Percentiles rank a stretch among this genome's conserved stretches.
Conservation (phyloP, 2,329 filamentous ascomycete genomes). For the Colletotrichum acutatum region DNA sequence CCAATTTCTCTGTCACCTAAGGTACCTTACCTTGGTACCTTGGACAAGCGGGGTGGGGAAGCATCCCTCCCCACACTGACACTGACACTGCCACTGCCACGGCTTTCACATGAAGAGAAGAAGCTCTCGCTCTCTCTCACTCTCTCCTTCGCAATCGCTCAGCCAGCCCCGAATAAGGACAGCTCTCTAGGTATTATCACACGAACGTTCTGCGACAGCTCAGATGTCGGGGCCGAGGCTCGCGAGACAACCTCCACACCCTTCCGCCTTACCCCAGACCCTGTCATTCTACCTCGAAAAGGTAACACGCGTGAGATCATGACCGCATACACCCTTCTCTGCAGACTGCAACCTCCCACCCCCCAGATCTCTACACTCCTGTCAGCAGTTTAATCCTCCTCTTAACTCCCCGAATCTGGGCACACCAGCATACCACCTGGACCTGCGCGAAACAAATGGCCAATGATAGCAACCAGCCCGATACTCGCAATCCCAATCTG, state of each 20-base stretch:
- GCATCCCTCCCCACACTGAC: background rate
- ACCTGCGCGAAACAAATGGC: background rate
- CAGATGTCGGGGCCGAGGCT: background rate
- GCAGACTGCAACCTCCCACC: background rate
- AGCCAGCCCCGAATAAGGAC: background rate
- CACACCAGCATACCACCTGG: too few relatives aligned
- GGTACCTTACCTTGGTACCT: background rate
- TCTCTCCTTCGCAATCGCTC: background rate
- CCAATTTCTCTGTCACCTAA: too few relatives aligned
- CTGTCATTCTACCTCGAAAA: background rate
- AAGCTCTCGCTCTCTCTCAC: background rate
- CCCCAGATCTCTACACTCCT: background rate
- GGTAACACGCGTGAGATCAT: background rate
- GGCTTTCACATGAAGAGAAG: conserved; percentile 1
- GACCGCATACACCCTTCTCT: background rate
- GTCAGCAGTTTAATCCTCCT: background rate
- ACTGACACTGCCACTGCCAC: background rate
- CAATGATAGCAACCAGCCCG: background rate
- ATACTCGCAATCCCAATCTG: background rate
- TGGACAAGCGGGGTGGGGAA: conserved; percentile 2
- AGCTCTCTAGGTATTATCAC: background rate
- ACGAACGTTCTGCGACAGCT: background rate
- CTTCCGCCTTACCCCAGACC: background rate
- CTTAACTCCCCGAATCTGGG: background rate
- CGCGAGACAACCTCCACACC: background rate